Percentiles rank a stretch among this genome's conserved stretches.
Conservation (phyloP, 768 basidiomycete species). For the Tephrocybe rancida region DNA sequence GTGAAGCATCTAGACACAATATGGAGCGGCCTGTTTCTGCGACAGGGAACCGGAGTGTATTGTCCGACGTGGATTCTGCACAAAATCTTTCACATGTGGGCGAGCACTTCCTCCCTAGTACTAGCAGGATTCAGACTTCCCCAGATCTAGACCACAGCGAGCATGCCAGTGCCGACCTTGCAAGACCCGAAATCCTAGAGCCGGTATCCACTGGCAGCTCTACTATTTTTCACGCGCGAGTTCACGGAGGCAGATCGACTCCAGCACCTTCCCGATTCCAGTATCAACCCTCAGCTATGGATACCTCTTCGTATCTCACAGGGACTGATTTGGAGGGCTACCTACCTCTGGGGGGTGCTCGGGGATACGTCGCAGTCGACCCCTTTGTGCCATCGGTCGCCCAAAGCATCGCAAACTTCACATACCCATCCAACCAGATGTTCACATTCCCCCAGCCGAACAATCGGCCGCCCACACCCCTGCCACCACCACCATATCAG, state of each 20-base stretch:
- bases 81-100: no score
- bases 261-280: not conserved
- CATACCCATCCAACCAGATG: not conserved
- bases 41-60: no score
- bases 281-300: conserved; percentile 2
- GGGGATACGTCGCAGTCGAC: not conserved
- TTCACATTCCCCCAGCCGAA: not conserved
- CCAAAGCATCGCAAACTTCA: not conserved
- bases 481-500: not conserved
- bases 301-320: conserved; percentile 1
- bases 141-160: no score
- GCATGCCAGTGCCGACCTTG: no score
- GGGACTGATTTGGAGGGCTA: not conserved
- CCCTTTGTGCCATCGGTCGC: conserved; percentile 1
- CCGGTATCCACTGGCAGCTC: not conserved
- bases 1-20: no score
- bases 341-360: not conserved
- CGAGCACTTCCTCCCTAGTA: no score
- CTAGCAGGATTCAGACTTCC: no score
- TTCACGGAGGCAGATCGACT: conserved; percentile 1
- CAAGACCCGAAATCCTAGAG: no score
- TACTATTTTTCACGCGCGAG: not conserved
- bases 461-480: not conserved
- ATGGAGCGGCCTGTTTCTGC: no score
- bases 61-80: no score